phyloP scores from a whole-genome alignment of 805 yeast genomes.

The Lachancea nothofagi region DNA sequence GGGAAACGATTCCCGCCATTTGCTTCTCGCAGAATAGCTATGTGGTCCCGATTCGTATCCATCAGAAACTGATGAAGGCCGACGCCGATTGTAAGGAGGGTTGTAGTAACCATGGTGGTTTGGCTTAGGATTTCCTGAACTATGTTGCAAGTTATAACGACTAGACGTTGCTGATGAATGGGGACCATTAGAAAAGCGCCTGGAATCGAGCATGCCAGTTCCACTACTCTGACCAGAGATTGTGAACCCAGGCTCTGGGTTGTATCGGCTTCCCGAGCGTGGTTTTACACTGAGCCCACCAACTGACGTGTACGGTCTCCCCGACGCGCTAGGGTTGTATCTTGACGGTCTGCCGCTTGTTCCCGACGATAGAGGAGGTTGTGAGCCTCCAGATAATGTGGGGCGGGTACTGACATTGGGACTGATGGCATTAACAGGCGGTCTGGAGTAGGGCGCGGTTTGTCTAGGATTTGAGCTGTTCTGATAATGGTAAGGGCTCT shows the following conservation, averaged over 20 bases:
- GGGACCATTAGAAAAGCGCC: conserved; percentile 4
- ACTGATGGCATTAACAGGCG: neutral
- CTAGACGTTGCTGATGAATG: conserved; percentile 9
- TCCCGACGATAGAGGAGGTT: neutral
- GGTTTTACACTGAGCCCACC: conserved; percentile 7
- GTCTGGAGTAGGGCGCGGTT: conserved; percentile 5
- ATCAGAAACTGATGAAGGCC: conserved; percentile 5
- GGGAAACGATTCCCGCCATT: conserved; percentile 7
- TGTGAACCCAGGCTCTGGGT: conserved; percentile 16
- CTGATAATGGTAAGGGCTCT: conserved; percentile 31
- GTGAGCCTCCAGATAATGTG: neutral
- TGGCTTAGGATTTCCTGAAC: conserved; percentile 1
- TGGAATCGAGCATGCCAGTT: neutral
- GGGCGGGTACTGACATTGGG: neutral
- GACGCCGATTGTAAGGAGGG: conserved; percentile 3
- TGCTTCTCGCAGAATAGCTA: conserved; percentile 5
- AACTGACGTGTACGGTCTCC: conserved; percentile 15
- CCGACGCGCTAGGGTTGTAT: conserved; percentile 25
- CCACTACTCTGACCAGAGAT: neutral
- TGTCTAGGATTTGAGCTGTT: conserved; percentile 26
- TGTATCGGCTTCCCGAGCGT: conserved; percentile 24
- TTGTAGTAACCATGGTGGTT: conserved; percentile 3
- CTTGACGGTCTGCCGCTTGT: conserved; percentile 20
- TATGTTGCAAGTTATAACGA: conserved; percentile 24
- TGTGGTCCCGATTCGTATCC: conserved; percentile 1